phyloP scores from a whole-genome alignment of 2,329 filamentous ascomycete genomes.

The Colletotrichum costaricense region DNA sequence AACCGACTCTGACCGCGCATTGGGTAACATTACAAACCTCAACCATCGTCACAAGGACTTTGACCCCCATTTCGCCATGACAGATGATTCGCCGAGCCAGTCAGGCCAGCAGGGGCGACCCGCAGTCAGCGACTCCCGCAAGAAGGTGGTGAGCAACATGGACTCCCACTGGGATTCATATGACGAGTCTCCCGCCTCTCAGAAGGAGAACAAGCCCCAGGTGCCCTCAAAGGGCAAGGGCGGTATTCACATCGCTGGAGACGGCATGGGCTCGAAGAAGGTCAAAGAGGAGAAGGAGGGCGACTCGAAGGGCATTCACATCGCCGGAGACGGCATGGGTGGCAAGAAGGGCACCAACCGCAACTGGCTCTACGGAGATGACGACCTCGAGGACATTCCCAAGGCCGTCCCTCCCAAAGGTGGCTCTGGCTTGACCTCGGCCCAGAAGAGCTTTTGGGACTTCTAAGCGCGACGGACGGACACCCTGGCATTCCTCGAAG shows the following conservation, averaged over 20 bases:
- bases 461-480: conserved; percentile 46
- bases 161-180: conserved; percentile 70
- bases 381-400: conserved; percentile 51
- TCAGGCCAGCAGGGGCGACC: conserved; percentile 52
- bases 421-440: conserved; percentile 40
- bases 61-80: conserved; percentile 80
- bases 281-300: conserved; percentile 46
- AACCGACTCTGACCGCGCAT: conserved; percentile 53
- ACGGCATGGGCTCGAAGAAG: conserved; percentile 75
- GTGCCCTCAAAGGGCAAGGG: conserved; percentile 28
- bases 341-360: conserved; percentile 65
- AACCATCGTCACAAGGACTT: conserved; percentile 82
- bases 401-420: conserved; percentile 53
- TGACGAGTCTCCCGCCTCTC: conserved; percentile 63
- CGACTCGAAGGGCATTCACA: conserved; percentile 51
- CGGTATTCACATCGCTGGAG: conserved; percentile 62
- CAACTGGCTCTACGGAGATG: conserved; percentile 69
- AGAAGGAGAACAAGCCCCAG: conserved; percentile 62
- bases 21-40: conserved; percentile 78
- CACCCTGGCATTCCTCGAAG: conserved; percentile 20
- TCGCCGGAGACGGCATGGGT: conserved; percentile 75
- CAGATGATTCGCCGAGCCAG: conserved; percentile 71
- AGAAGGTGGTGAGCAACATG: conserved; percentile 81
- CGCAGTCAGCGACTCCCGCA: conserved; percentile 66
- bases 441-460: conserved; percentile 59